Percentiles rank a stretch among this genome's conserved stretches.
phyloP scores from a whole-genome alignment of 768 basidiomycete species.

The Pleurotus ostreatus region DNA sequence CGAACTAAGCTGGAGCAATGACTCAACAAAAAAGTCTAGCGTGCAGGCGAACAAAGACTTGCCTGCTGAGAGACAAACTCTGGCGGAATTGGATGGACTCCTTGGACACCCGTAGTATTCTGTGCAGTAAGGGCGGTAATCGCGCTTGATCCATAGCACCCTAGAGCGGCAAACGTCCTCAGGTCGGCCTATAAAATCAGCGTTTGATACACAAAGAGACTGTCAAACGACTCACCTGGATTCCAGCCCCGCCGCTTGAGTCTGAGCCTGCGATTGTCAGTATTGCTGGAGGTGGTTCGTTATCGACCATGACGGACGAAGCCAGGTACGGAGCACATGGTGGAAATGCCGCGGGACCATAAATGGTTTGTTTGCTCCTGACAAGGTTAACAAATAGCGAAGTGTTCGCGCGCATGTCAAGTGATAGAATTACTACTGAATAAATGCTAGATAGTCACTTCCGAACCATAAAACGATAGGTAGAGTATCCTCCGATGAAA shows the following conservation, averaged over 20 bases:
- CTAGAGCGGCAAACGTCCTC: conserved; percentile 75
- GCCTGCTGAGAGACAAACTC: conserved; percentile 74
- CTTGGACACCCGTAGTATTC: conserved; percentile 83
- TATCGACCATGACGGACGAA: conserved; percentile 1
- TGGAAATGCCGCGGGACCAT: background rate
- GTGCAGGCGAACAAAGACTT: background rate
- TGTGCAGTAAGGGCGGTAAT: conserved; percentile 88
- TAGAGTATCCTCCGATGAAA: conserved; percentile 71
- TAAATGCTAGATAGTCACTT: conserved; percentile 15
- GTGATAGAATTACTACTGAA: background rate
- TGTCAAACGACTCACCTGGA: conserved; percentile 53
- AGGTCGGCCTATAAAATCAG: conserved; percentile 64
- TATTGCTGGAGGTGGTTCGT: conserved; percentile 23
- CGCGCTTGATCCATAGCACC: conserved; percentile 77
- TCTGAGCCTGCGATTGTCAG: conserved; percentile 82
- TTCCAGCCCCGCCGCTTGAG: conserved; percentile 83
- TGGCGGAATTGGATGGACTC: conserved; percentile 61
- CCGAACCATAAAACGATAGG: conserved; percentile 71
- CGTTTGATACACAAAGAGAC: background rate
- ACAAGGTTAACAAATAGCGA: background rate
- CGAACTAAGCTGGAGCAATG: conserved; percentile 51
- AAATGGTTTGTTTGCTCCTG: background rate
- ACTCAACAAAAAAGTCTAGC: background rate
- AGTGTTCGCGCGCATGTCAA: background rate
- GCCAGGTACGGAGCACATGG: background rate